A percentile compares a stretch with the other conserved stretches of the same genome.
Conservation (phyloP, 1,139 yeast species). For the Scheffersomyces insectosa region DNA sequence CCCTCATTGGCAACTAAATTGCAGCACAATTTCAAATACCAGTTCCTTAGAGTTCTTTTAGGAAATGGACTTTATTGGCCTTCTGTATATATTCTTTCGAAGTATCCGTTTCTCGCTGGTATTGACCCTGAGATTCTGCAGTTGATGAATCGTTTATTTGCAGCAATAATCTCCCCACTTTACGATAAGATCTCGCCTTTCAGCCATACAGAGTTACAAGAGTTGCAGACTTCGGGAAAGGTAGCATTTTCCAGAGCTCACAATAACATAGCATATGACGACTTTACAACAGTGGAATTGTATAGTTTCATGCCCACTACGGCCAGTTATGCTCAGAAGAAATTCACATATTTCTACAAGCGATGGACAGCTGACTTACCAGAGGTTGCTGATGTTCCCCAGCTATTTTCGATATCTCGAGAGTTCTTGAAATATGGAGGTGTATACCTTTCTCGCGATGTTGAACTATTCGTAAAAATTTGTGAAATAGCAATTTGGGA, state of each 20-base stretch:
- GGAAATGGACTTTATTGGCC: conserved; percentile 67
- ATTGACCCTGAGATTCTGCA: conserved; percentile 54
- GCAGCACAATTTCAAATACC: conserved; percentile 27
- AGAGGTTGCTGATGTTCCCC: conserved; percentile 35
- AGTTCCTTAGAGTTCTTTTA: conserved; percentile 55
- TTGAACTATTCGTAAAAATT: conserved; percentile 54
- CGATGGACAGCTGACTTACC: conserved; percentile 52
- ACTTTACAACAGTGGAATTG: conserved; percentile 17
- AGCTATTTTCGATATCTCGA: conserved; percentile 47
- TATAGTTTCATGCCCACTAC: conserved; percentile 35
- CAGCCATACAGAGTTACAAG: conserved; percentile 17
- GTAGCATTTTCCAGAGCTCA: conserved; percentile 32
- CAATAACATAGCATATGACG: conserved; percentile 33
- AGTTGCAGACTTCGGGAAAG: conserved; percentile 23
- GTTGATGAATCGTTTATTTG: conserved; percentile 53
- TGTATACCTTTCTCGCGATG: conserved; percentile 52
- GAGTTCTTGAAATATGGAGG: conserved; percentile 59
- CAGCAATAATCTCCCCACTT: conserved; percentile 52
- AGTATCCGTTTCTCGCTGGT: conserved; percentile 63
- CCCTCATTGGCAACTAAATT: conserved; percentile 18
- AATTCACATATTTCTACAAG: conserved; percentile 49
- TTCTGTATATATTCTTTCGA: conserved; percentile 57
- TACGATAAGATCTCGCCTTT: conserved; percentile 26
- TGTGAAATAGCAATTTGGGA: conserved; percentile 57
- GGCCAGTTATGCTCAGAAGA: conserved; percentile 29